Percentiles rank a stretch among this genome's conserved stretches.
Conservation (phyloP, 345 rosid species). For the Tarenaya hassleriana region DNA sequence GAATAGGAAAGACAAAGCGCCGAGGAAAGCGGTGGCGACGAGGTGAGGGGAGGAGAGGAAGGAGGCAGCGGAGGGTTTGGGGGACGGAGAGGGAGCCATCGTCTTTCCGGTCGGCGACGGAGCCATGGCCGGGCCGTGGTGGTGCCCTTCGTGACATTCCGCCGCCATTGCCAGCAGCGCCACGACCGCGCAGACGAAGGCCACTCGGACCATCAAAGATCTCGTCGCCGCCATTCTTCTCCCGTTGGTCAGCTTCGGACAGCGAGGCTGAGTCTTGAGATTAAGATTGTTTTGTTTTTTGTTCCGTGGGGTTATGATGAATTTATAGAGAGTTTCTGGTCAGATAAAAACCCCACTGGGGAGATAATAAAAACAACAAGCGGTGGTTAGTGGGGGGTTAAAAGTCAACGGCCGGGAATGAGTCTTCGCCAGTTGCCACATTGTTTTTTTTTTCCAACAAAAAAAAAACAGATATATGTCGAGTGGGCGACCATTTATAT, state of each 20-base stretch:
- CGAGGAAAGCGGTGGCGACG: slow-evolving; percentile 26
- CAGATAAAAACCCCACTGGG: neutral
- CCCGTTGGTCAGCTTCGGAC: no score
- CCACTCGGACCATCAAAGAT: slow-evolving; percentile 23
- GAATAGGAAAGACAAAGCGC: slow-evolving; percentile 20
- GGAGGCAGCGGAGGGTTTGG: slow-evolving; percentile 30
- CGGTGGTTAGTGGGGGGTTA: slow-evolving; percentile 4
- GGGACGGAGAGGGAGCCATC: slow-evolving; percentile 18
- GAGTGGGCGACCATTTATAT: slow-evolving; percentile 24
- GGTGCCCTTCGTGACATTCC: neutral
- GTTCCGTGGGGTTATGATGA: slow-evolving; percentile 1
- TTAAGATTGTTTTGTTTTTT: slow-evolving; percentile 2
- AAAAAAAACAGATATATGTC: slow-evolving; percentile 12
- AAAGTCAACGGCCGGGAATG: slow-evolving; percentile 20
- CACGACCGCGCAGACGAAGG: slow-evolving; percentile 28
- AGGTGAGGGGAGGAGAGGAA: slow-evolving; percentile 24
- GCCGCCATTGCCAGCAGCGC: slow-evolving; percentile 27
- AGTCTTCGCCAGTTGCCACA: slow-evolving; percentile 14
- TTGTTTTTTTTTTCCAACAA: slow-evolving; percentile 14
- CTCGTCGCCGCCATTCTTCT: slow-evolving; percentile 22
- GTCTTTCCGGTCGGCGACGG: neutral
- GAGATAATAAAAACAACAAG: slow-evolving; percentile 2
- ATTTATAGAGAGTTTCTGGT: slow-evolving; percentile 27
- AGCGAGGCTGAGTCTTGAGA: no score
- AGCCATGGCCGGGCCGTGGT: slow-evolving; percentile 13